Base-by-base conservation (phyloP, 495 filamentous ascomycete genomes). In the Aspergillus homomorphus region DNA sequence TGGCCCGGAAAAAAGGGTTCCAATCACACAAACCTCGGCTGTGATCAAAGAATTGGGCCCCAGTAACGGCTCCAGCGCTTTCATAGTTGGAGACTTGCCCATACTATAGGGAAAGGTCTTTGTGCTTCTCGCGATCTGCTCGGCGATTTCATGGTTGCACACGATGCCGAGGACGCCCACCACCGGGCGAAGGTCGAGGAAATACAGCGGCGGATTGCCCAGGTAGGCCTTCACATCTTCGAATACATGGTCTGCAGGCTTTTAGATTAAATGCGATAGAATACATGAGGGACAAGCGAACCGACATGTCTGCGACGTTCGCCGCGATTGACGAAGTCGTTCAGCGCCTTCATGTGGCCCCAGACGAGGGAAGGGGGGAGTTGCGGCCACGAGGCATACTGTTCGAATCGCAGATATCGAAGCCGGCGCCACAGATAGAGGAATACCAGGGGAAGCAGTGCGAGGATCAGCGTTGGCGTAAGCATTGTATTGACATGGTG, bases 21-120 rank as follows among this genome's bases (percentile, higher is more conserved):
- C 4, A 38, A 73, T 59, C 18, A 61, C 50, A 5, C 48, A 51
- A 28, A 73, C 75, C 19, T 76, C 51, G 15, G 64, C 53, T 12
- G 52, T 58, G 0, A 79, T 18, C 18, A 82, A 70, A 7, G 76
- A 79, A 1, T 59, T 41, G 1, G 33, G 51, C 1, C 78, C 80
- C n/a, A 74, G 65, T 5, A 82, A 43, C 4, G 58, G 63, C 5
- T 54, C 43, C 14, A 78, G 51, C 0, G 54, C 53, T 4, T 45
- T 45, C 0, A 74, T 23, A 0, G 72, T 73, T 7, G 75, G 75
- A 0, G 69, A 71, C 58, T 83, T 83, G 3, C 76, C 63, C 9
- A 64, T 51, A 51, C 75, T 77, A 59, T 74, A 79, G 7, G 72
- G 73, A 43, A 71, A 75, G 9, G 24, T 16, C 52, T 73, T 78